Evolutionary conservation across 2,329 filamentous ascomycete species (phyloP), one percentile per base, ranked within the genome.

Genomic region (Aphanocladium album): DNA sequence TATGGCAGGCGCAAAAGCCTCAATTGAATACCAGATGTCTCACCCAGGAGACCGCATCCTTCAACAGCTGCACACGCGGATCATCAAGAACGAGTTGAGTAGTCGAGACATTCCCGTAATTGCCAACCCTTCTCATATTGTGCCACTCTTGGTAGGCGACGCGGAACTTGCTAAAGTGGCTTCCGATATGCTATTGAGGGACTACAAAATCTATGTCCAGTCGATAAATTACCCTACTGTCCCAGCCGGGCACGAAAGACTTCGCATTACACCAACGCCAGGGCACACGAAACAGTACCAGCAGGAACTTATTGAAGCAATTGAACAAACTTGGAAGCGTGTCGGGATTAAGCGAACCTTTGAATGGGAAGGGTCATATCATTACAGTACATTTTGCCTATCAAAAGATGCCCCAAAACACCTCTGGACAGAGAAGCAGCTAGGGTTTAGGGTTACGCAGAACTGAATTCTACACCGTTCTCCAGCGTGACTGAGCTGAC

Each of bases 191-290:
- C 85, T 99, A 25, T 83, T 99, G 17, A 87, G 89, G 66, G 89
- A 96, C 66, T 90, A 96, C 79, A 85, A 87, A 63, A 97, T 99
- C 72, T 99, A 99, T 73, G 95, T 98, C 27, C 95, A 99, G 78
- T 92, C 91, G 59, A 98, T 99, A 83, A 99, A 99, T 79, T 98
- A 98, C 77, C 95, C 93, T 2, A 99, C 95, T 57, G 93, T 99
- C 3, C 95, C 95, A 2, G 91, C 96, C 7, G 95, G 95, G 19
- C 93, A 98, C 79, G 95, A 99, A 77, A 88, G 95, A 60, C 87
- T 99, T 60, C 89, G 95, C 66, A 91, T 99, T 74, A 99, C 95
- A 1, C 95, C 95, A 0, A 99, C 95, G 1, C 95, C 95, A 0
- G 95, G 95, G 47, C 95, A 99, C 74, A 85, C 85, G 57, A 89